Evolutionary conservation across 768 basidiomycete genomes (phyloP).

Genomic region (Pleurotus djamor): DNA sequence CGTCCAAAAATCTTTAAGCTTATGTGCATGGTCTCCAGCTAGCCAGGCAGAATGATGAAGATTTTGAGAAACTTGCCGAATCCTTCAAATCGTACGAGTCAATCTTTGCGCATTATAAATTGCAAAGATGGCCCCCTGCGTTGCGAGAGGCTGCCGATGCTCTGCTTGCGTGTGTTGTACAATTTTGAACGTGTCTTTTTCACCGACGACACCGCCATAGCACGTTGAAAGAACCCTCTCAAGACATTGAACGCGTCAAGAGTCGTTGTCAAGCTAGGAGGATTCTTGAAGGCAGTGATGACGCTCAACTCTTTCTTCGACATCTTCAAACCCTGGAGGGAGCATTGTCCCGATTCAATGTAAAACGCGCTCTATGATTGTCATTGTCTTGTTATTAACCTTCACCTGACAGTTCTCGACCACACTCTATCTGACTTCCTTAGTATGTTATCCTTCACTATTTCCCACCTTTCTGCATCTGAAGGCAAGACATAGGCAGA

Average conservation of each 20-base stretch:
- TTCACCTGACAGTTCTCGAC: not conserved
- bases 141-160: not conserved
- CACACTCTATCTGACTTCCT: not conserved
- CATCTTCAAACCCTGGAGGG: not conserved
- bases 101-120: not conserved
- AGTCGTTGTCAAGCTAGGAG: conserved; percentile 2
- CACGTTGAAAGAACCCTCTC: not conserved
- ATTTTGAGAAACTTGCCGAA: not conserved
- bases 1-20: not conserved
- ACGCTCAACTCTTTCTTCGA: not conserved
- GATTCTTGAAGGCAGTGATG: not conserved
- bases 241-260: not conserved
- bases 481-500: too few species aligned
- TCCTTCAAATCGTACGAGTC: not conserved
- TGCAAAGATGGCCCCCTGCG: not conserved
- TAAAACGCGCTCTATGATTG: not conserved
- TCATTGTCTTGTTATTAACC: not conserved
- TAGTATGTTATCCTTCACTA: too few species aligned
- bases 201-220: not conserved
- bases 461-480: too few species aligned
- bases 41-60: not conserved
- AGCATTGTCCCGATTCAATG: not conserved
- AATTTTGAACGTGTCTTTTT: not conserved
- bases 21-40: not conserved
- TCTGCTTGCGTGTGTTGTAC: not conserved